phyloP scores from a whole-genome alignment of 768 basidiomycete species.

The Lactarius pseudohatsudake region DNA sequence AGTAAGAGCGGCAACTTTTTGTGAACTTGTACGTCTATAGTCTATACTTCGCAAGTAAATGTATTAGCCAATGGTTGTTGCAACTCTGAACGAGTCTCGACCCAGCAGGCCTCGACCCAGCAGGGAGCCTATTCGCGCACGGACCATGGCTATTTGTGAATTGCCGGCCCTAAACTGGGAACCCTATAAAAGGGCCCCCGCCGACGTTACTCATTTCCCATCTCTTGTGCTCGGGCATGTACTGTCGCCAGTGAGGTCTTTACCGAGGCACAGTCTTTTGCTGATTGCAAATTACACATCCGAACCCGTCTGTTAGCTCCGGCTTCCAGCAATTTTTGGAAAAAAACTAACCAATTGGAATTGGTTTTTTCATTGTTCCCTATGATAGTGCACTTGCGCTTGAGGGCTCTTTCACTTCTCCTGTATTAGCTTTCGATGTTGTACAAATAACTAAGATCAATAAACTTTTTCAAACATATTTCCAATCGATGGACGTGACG shows the following conservation, averaged over 20 bases:
- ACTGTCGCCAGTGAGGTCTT: slow-evolving; percentile 94
- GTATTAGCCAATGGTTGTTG: not conserved
- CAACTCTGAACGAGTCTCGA: not conserved
- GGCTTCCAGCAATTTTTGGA: slow-evolving; percentile 92
- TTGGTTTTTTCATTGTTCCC: not conserved
- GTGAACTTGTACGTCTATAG: slow-evolving; percentile 30
- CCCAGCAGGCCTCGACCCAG: not conserved
- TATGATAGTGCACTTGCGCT: slow-evolving; percentile 15
- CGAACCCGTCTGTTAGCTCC: slow-evolving; percentile 89
- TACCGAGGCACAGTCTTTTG: slow-evolving; percentile 95
- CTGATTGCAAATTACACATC: slow-evolving; percentile 98
- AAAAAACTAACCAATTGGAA: slow-evolving; percentile 34
- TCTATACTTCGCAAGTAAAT: not conserved
- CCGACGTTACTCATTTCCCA: slow-evolving; percentile 32
- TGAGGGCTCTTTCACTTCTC: not conserved
- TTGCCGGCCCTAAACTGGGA: slow-evolving; percentile 27
- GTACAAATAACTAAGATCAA: not conserved
- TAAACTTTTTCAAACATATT: not conserved
- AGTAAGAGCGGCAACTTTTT: slow-evolving; percentile 68
- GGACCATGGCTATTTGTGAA: slow-evolving; percentile 11
- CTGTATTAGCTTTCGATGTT: not conserved
- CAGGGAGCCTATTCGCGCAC: not conserved
- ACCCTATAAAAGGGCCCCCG: slow-evolving; percentile 36
- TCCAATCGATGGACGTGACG: not conserved
- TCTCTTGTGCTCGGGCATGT: slow-evolving; percentile 88